phyloP scores from a whole-genome alignment of 495 filamentous ascomycete species.

The Talaromyces trachyspermus region DNA sequence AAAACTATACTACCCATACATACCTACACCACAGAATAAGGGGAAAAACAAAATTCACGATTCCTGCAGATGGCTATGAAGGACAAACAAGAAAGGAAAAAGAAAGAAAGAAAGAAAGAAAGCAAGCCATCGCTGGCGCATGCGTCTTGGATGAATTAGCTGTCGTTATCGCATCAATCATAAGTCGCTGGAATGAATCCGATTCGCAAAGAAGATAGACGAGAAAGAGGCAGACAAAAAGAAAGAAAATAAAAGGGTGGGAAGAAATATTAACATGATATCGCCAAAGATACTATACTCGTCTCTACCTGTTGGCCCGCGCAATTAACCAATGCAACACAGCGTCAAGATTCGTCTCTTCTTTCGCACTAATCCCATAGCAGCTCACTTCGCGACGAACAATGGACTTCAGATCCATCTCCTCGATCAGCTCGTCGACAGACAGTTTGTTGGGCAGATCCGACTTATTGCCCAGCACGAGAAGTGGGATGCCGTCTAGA shows the following conservation, averaged over 20 bases:
- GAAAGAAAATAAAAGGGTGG: conserved; percentile 1
- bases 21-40: too few species aligned
- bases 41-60: too few species aligned
- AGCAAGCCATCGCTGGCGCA: conserved; percentile 1
- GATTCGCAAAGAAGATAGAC: too few species aligned
- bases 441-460: conserved; percentile 80
- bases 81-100: not conserved
- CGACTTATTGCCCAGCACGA: conserved; percentile 98
- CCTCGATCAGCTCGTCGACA: conserved; percentile 92
- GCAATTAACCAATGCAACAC: conserved; percentile 96
- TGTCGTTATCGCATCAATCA: too few species aligned
- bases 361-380: conserved; percentile 97
- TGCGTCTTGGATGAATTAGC: conserved; percentile 6
- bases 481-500: conserved; percentile 81
- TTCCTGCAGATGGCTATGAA: too few species aligned
- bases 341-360: conserved; percentile 96
- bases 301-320: conserved; percentile 49
- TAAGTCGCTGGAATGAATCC: too few species aligned
- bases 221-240: not conserved
- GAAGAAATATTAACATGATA: not conserved
- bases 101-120: not conserved
- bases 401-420: conserved; percentile 81
- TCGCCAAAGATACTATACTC: not conserved
- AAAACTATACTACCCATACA: too few species aligned
- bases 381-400: conserved; percentile 93